phyloP scores from a whole-genome alignment of 257 asterid genomes.

The Schizonepeta tenuifolia region DNA sequence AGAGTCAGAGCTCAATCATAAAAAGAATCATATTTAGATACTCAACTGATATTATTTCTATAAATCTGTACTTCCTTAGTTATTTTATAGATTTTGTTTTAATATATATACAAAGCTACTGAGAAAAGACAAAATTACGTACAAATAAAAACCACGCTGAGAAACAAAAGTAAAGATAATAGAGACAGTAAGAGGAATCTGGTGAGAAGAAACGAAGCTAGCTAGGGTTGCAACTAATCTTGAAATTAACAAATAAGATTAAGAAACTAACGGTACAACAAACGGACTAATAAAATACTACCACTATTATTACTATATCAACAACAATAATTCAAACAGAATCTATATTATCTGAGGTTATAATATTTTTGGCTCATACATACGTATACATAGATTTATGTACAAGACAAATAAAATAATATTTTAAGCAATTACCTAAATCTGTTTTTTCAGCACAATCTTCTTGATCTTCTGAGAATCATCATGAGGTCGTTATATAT shows the following conservation, averaged over 20 bases:
- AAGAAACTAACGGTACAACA: neutral
- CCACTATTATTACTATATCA: neutral
- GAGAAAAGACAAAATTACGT: no score
- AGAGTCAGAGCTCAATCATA: no score
- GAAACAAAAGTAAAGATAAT: no score
- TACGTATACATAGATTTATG: neutral
- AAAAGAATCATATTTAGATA: no score
- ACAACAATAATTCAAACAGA: neutral
- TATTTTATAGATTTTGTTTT: no score
- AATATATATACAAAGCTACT: no score
- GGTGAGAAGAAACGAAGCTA: neutral
- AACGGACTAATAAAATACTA: neutral
- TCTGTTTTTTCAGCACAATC: neutral
- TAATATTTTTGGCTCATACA: neutral
- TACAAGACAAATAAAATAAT: neutral
- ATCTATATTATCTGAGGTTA: neutral
- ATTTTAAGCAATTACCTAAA: neutral
- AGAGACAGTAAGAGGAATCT: no score
- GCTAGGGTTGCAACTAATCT: no score
- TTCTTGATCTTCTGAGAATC: neutral
- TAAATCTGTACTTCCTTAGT: no score
- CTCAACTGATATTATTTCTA: no score
- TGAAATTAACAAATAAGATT: no score
- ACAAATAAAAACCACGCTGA: no score
- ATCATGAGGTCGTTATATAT: conserved; percentile 3